Evolutionary conservation across 2,329 filamentous ascomycete genomes (phyloP).

Genomic region (Ascocoryne sarcoides): DNA sequence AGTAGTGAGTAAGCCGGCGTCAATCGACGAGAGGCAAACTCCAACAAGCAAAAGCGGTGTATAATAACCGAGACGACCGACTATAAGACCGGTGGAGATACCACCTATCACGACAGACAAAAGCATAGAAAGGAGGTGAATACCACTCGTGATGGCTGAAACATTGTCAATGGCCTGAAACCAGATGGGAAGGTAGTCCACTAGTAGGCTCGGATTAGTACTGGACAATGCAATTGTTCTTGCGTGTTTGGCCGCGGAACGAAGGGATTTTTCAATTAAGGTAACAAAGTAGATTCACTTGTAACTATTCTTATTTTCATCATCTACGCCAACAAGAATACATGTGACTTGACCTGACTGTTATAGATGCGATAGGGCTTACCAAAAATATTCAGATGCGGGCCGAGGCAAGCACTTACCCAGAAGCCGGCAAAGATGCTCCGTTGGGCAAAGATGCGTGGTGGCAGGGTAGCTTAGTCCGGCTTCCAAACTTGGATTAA

Average conservation of each 20-base stretch:
- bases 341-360: too few relatives aligned
- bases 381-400: constrained; percentile 5
- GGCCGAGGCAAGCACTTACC: constrained; percentile 6
- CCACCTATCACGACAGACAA: background rate
- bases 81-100: background rate
- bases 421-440: constrained; percentile 20
- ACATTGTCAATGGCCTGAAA: background rate
- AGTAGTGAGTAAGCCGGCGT: constrained; percentile 29
- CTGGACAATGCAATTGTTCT: too few relatives aligned
- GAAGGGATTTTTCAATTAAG: too few relatives aligned
- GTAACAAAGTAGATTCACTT: too few relatives aligned
- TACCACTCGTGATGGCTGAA: background rate
- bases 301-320: too few relatives aligned
- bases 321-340: too few relatives aligned
- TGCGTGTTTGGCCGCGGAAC: too few relatives aligned
- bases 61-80: constrained; percentile 25
- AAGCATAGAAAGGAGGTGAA: background rate
- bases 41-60: constrained; percentile 14
- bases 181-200: background rate
- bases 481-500: constrained; percentile 24
- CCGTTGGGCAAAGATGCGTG: constrained; percentile 29
- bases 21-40: constrained; percentile 6
- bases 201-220: too few relatives aligned
- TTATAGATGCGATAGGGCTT: too few relatives aligned
- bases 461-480: constrained; percentile 28